phyloP scores from a whole-genome alignment of 176 grass and related monocot genomes.

The Eragrostis curvula region DNA sequence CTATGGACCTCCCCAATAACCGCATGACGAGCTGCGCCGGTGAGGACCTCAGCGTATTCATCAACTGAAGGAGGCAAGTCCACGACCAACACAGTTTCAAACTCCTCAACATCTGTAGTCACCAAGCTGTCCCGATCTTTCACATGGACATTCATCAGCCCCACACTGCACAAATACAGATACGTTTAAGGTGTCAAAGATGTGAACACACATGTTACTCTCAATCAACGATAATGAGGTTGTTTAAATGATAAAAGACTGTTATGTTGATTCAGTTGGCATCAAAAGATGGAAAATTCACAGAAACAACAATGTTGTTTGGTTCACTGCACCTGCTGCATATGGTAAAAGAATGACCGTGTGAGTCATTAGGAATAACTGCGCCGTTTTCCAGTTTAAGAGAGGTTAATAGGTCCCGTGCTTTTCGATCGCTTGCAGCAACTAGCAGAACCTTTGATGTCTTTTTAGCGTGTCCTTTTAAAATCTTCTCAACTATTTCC shows the following conservation, averaged over 20 bases:
- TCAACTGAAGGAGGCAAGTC: slow-evolving; percentile 66
- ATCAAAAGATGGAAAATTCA: neutral
- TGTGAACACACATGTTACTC: neutral
- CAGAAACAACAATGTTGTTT: neutral
- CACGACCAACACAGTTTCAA: slow-evolving; percentile 59
- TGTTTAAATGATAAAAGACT: neutral
- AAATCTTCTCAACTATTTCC: slow-evolving; percentile 59
- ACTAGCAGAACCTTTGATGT: slow-evolving; percentile 69
- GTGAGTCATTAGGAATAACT: slow-evolving; percentile 41
- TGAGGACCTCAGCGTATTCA: slow-evolving; percentile 64
- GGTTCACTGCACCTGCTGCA: slow-evolving; percentile 52
- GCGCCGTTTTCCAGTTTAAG: slow-evolving; percentile 56
- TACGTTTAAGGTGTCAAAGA: neutral
- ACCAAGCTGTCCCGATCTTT: slow-evolving; percentile 59
- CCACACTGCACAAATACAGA: slow-evolving; percentile 58
- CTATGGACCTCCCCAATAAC: slow-evolving; percentile 61
- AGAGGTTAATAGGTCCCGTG: slow-evolving; percentile 28
- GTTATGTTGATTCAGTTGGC: slow-evolving; percentile 2
- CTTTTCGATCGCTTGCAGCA: slow-evolving; percentile 30
- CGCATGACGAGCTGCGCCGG: slow-evolving; percentile 43
- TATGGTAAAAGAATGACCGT: slow-evolving; percentile 55
- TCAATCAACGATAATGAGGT: neutral
- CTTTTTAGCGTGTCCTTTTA: slow-evolving; percentile 36
- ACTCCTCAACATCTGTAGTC: slow-evolving; percentile 48
- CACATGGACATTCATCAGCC: slow-evolving; percentile 62